Evolutionary conservation across 108 stramenopile species (phyloP), one percentile per base, ranked within the genome.

Genomic region (Cyclotella atomus): DNA sequence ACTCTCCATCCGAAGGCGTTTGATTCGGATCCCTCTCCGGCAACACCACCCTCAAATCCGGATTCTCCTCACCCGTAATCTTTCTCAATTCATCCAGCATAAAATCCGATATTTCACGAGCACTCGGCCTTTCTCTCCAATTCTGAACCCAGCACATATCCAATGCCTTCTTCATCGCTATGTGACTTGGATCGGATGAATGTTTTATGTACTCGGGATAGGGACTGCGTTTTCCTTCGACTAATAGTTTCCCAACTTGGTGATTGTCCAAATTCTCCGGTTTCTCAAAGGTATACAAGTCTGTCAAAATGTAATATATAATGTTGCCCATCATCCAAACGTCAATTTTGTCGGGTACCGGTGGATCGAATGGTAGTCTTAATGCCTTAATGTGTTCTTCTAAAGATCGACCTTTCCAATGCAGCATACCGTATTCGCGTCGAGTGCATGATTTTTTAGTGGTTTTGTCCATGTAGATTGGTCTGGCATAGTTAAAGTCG

Each of bases 311-410:
- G 59, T 64, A 72, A 57, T 67, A 72, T 9, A 82, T 77, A 0
- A 82, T 29, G 44, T 82, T 73, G 9, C 77, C 81, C 81, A 82
- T 82, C 81, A 82, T 77, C 76, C 77, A 82, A 0, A 82, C 71
- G 47, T 82, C 81, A 45, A 79, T 56, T 49, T 70, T 65, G 21
- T 83, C 77, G n/a, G 77, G 74, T 3, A 50, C 44, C 16, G 52
- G 53, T 27, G 73, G 69, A 20, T 38, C 49, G 30, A 75, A 64
- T 20, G 41, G 24, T 10, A 55, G 28, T 25, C 36, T 2, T 17
- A 35, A 23, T 1, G 1, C 8, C 3, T 2, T 29, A 14, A 52
- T 20, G 44, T 74, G 67, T 36, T 78, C 77, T 54, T 83, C 81
- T 20, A 83, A 43, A 2, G 68, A 75, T 8, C 82, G 73, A 24